Evolutionary conservation across 805 yeast genomes (phyloP).

Genomic region (Cyberlindnera xylosilytica): DNA sequence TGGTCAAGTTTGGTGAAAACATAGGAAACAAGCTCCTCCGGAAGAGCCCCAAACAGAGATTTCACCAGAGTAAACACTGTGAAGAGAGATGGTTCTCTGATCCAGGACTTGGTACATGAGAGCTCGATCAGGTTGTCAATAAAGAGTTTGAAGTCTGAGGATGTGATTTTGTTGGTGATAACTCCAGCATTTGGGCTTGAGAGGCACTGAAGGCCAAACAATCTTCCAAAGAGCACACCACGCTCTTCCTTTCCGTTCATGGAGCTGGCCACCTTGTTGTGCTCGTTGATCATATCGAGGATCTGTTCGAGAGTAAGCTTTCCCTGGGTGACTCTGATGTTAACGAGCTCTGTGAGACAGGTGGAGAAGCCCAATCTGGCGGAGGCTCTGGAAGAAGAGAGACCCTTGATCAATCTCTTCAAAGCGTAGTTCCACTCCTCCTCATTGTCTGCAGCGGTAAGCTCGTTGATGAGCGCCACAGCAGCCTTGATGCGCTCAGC

Average conservation of each 20-base stretch:
- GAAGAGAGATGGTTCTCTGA: constrained; percentile 75
- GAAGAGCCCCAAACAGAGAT: constrained; percentile 24
- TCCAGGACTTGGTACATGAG: constrained; percentile 72
- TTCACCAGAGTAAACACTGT: constrained; percentile 59
- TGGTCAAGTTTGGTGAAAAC: constrained; percentile 46
- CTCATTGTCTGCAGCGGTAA: constrained; percentile 38
- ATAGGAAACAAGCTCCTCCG: constrained; percentile 20
- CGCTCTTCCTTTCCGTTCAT: constrained; percentile 81
- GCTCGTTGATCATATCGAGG: constrained; percentile 33
- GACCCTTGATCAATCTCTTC: constrained; percentile 73
- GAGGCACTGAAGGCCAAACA: constrained; percentile 80
- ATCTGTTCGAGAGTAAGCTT: constrained; percentile 37
- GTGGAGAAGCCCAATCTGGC: constrained; percentile 87
- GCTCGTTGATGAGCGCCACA: constrained; percentile 57
- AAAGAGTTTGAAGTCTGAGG: constrained; percentile 36
- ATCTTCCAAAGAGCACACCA: constrained; percentile 72
- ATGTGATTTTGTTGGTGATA: constrained; percentile 6
- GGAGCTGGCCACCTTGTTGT: constrained; percentile 38
- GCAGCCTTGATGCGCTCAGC: constrained; percentile 74
- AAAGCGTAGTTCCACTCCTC: constrained; percentile 82
- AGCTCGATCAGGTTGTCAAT: constrained; percentile 50
- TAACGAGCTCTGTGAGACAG: constrained; percentile 70
- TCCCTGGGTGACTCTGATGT: constrained; percentile 32
- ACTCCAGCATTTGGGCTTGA: constrained; percentile 39
- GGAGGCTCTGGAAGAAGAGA: constrained; percentile 76